Conservation (phyloP, 371 early-diverging fungal genomes). For the Mortierella sp. region DNA sequence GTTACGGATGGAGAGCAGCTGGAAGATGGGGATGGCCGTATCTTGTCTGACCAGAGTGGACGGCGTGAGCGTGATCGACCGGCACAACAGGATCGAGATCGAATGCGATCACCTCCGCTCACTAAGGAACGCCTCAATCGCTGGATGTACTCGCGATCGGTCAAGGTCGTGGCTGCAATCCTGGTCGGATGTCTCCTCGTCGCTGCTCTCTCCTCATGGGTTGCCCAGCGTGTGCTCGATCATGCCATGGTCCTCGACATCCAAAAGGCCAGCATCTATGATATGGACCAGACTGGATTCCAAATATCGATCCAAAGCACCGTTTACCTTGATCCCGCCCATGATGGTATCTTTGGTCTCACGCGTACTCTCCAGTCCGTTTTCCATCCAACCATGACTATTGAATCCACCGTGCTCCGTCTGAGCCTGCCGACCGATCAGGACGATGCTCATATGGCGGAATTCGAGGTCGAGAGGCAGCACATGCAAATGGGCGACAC, state of each 20-base stretch:
- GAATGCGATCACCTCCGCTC: slow-evolving; percentile 1
- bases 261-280: slow-evolving; percentile 37
- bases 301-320: slow-evolving; percentile 37
- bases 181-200: slow-evolving; percentile 24
- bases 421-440: slow-evolving; percentile 20
- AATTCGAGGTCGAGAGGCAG: slow-evolving; percentile 37
- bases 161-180: slow-evolving; percentile 18
- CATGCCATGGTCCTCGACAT: slow-evolving; percentile 42
- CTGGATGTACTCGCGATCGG: slow-evolving; percentile 16
- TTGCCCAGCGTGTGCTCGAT: slow-evolving; percentile 51
- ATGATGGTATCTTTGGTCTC: slow-evolving; percentile 49
- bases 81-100: not conserved
- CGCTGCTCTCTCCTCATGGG: slow-evolving; percentile 19
- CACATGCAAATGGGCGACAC: slow-evolving; percentile 40
- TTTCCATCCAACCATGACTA: slow-evolving; percentile 35
- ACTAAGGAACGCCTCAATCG: slow-evolving; percentile 16
- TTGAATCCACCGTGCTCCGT: slow-evolving; percentile 30
- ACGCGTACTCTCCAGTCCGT: slow-evolving; percentile 19
- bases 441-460: slow-evolving; percentile 32
- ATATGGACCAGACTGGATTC: slow-evolving; percentile 51
- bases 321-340: slow-evolving; percentile 26
- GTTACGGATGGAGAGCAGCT: not conserved
- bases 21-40: not conserved
- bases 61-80: not conserved
- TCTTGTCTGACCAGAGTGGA: not conserved